Percentiles rank a stretch among this genome's conserved stretches.
phyloP scores from a whole-genome alignment of 1,284 basidiomycete species.

The Ceratobasidium sp. region DNA sequence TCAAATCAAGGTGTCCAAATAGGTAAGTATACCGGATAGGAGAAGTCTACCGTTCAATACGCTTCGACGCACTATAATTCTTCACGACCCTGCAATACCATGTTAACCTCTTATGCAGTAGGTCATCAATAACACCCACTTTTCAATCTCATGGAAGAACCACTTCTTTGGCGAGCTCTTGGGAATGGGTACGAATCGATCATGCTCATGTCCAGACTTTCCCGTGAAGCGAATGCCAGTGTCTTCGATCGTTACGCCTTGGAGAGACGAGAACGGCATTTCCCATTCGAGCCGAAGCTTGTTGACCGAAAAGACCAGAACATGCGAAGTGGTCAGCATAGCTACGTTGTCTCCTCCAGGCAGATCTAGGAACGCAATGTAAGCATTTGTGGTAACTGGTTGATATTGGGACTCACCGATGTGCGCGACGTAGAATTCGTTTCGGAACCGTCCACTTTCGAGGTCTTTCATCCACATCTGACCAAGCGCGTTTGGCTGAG shows the following conservation, averaged over 20 bases:
- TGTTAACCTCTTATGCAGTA: too few species aligned
- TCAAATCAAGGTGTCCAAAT: background rate
- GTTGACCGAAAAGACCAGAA: constrained; percentile 87
- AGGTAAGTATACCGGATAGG: background rate
- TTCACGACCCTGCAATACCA: constrained; percentile 34
- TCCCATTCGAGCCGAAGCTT: constrained; percentile 92
- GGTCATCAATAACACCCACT: constrained; percentile 26
- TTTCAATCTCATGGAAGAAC: constrained; percentile 61
- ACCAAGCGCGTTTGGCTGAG: constrained; percentile 86
- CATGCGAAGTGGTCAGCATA: constrained; percentile 77
- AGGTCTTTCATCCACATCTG: constrained; percentile 97
- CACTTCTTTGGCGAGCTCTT: constrained; percentile 59
- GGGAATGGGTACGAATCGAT: constrained; percentile 59
- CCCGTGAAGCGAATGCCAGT: constrained; percentile 87
- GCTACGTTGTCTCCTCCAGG: constrained; percentile 85
- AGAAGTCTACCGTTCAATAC: constrained; percentile 31
- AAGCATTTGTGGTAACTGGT: background rate
- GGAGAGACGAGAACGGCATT: constrained; percentile 84
- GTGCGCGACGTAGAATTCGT: constrained; percentile 91
- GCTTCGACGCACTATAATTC: constrained; percentile 34
- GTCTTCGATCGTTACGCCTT: constrained; percentile 87
- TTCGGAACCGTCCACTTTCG: constrained; percentile 83
- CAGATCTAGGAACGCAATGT: constrained; percentile 58
- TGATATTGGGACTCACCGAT: constrained; percentile 62
- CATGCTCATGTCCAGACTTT: constrained; percentile 59